phyloP scores from a whole-genome alignment of 148 eudicot genomes.

The Fagopyrum homotropicum region DNA sequence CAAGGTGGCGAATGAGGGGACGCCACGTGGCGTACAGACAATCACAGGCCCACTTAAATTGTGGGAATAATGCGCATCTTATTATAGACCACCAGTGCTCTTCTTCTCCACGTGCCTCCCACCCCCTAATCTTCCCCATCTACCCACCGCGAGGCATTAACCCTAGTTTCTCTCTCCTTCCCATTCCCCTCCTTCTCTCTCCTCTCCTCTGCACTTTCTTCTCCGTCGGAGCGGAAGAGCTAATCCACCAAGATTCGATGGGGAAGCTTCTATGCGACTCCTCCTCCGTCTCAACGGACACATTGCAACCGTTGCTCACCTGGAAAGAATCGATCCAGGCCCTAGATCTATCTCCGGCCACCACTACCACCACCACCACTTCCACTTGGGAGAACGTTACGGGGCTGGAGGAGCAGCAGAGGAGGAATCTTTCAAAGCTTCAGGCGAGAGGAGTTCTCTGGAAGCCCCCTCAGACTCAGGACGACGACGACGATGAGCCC shows the following conservation, averaged over 20 bases:
- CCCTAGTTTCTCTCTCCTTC: slow-evolving; percentile 41
- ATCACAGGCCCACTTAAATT: not conserved
- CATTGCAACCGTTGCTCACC: slow-evolving; percentile 31
- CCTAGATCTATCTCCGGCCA: slow-evolving; percentile 19
- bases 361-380: slow-evolving; percentile 8
- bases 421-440: slow-evolving; percentile 28
- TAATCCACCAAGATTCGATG: slow-evolving; percentile 27
- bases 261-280: slow-evolving; percentile 76
- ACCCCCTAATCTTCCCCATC: slow-evolving; percentile 29
- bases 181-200: slow-evolving; percentile 12
- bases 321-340: slow-evolving; percentile 49
- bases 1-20: not conserved
- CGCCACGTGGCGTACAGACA: not conserved
- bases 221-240: not conserved
- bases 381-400: slow-evolving; percentile 56
- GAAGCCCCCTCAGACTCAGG: slow-evolving; percentile 32
- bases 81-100: not conserved
- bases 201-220: slow-evolving; percentile 16
- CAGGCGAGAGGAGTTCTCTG: slow-evolving; percentile 69
- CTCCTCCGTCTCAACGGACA: slow-evolving; percentile 25
- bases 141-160: slow-evolving; percentile 45
- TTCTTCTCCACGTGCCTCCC: not conserved
- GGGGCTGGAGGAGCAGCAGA: slow-evolving; percentile 62
- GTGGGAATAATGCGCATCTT: not conserved
- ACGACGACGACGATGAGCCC: slow-evolving; percentile 23